Percentiles rank a stretch among this genome's conserved stretches.
Evolutionary conservation across 306 rosid species (phyloP).

Genomic region (Ceratonia siliqua): DNA sequence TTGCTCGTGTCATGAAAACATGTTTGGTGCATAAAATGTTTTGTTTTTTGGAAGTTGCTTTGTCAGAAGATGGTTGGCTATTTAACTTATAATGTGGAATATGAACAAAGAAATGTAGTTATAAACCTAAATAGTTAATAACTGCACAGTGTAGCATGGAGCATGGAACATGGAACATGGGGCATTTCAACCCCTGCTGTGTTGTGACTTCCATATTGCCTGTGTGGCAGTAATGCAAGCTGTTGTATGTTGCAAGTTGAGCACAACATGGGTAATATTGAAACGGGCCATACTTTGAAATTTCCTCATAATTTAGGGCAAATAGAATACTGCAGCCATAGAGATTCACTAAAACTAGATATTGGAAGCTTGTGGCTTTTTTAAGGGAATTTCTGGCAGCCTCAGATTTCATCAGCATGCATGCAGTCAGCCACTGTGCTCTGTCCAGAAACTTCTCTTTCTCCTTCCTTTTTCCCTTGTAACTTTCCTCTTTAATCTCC

Average conservation of each 20-base stretch:
- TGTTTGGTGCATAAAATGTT: not conserved
- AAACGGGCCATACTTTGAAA: not conserved
- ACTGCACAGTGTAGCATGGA: not conserved
- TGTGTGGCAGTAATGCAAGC: too few species aligned
- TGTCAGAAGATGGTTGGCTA: not conserved
- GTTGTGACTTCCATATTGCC: not conserved
- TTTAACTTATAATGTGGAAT: not conserved
- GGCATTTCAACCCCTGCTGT: not conserved
- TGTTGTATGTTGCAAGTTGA: not conserved
- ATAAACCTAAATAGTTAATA: not conserved
- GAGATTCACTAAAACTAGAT: not conserved
- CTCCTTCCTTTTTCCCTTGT: not conserved
- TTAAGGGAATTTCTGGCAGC: not conserved
- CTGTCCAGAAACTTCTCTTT: not conserved
- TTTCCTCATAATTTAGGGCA: not conserved
- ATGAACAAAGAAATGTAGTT: too few species aligned
- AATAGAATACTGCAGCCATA: not conserved
- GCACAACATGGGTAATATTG: not conserved
- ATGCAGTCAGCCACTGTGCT: too few species aligned
- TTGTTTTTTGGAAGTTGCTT: constrained; percentile 9
- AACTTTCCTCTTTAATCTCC: not conserved
- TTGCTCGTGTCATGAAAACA: constrained; percentile 6
- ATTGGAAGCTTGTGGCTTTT: not conserved
- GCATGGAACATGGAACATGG: too few species aligned
- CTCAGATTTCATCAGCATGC: not conserved